phyloP scores from a whole-genome alignment of 2,329 filamentous ascomycete species.

The Ascochyta fabae region DNA sequence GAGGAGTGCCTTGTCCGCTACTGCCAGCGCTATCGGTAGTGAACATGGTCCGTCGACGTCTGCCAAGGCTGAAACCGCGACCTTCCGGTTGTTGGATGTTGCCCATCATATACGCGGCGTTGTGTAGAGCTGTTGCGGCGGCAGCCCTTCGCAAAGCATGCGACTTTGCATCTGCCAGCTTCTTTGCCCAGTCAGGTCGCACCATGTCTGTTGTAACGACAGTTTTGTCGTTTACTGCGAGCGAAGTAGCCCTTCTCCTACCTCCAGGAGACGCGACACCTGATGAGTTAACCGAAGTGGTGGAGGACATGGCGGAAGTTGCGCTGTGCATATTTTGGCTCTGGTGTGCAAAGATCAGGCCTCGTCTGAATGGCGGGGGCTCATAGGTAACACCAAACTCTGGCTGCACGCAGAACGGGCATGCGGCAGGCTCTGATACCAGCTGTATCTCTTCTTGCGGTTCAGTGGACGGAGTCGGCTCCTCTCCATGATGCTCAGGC shows the following conservation, averaged over 20 bases:
- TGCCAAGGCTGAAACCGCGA: conserved; percentile 57
- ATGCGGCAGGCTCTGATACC: conserved; percentile 88
- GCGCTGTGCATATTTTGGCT: conserved; percentile 59
- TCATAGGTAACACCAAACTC: conserved; percentile 98
- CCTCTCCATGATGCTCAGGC: conserved; percentile 71
- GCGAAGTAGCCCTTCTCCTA: conserved; percentile 67
- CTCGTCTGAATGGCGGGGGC: conserved; percentile 84
- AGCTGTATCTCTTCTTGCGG: conserved; percentile 67
- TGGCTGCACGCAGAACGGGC: conserved; percentile 92
- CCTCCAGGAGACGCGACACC: conserved; percentile 47
- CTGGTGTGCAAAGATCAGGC: conserved; percentile 72
- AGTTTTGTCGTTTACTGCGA: conserved; percentile 82
- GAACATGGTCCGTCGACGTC: conserved; percentile 60
- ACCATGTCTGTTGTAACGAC: conserved; percentile 94
- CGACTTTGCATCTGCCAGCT: conserved; percentile 81
- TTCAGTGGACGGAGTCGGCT: conserved; percentile 48
- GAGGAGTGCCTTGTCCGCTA: conserved; percentile 55
- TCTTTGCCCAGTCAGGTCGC: conserved; percentile 92
- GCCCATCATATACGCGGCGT: conserved; percentile 89
- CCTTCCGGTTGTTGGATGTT: conserved; percentile 55
- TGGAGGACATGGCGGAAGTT: conserved; percentile 81
- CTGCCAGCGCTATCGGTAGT: conserved; percentile 53
- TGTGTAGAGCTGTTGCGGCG: conserved; percentile 91
- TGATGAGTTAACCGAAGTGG: conserved; percentile 75
- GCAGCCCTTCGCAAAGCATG: conserved; percentile 87